These are phyloP conservation scores for Botrytis tulipae DNA, from an alignment of 2,329 filamentous ascomycete genomes.

Conservation along the genomic window DNA sequence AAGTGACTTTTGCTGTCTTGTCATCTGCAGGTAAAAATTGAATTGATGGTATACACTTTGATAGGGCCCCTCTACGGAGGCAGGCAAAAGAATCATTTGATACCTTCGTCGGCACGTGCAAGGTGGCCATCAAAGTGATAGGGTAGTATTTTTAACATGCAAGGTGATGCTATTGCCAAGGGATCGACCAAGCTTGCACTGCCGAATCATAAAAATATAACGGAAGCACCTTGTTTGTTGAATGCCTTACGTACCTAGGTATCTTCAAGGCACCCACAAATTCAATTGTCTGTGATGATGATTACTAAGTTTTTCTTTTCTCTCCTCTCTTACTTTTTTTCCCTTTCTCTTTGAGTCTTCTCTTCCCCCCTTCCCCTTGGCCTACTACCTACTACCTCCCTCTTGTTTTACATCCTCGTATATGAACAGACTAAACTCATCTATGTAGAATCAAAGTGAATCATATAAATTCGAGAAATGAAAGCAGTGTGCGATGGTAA, in stretches of 20 bases:
- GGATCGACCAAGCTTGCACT: slow-evolving; percentile 8
- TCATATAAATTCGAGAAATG: not conserved
- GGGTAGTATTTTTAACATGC: not conserved
- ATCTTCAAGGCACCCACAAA: too few species aligned
- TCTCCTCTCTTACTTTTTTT: too few species aligned
- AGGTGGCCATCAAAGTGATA: not conserved
- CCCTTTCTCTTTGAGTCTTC: not conserved
- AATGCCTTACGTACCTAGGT: not conserved
- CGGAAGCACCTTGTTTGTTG: not conserved
- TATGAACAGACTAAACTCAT: not conserved
- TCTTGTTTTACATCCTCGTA: not conserved
- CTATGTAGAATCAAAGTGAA: not conserved
- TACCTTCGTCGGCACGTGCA: not conserved
- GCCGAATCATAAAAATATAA: not conserved
- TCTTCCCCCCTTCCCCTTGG: not conserved
- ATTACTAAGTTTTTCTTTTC: too few species aligned
- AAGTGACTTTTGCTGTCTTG: not conserved
- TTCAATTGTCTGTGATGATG: too few species aligned
- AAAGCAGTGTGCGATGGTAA: not conserved
- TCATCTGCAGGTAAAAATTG: not conserved
- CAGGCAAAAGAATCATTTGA: not conserved
- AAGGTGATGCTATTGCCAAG: slow-evolving; percentile 3
- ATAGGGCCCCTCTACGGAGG: not conserved
- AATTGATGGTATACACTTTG: not conserved
- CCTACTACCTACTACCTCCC: not conserved